These are phyloP conservation scores for Pilobolus umbonatus DNA, from an alignment of 192 early-diverging fungal species.

Conservation along the genomic window DNA sequence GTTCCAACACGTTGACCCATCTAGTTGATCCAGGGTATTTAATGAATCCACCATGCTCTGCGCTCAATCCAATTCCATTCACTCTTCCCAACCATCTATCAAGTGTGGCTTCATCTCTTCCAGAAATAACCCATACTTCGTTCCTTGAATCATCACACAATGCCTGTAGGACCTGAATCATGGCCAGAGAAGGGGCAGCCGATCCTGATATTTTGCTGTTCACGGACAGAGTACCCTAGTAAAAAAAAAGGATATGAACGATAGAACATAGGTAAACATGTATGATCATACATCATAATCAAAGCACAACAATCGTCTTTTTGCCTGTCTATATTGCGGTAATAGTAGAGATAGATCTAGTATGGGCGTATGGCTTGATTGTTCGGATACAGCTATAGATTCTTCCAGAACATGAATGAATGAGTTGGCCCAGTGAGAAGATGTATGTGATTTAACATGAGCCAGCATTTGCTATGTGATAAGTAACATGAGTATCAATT, in stretches of 20 bases:
- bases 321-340: slow-evolving; percentile 49
- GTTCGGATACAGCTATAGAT: slow-evolving; percentile 38
- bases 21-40: slow-evolving; percentile 70
- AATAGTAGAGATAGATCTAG: slow-evolving; percentile 32
- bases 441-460: slow-evolving; percentile 82
- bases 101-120: slow-evolving; percentile 79
- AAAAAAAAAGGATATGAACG: not conserved
- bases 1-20: slow-evolving; percentile 69
- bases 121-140: slow-evolving; percentile 87
- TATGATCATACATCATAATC: slow-evolving; percentile 76
- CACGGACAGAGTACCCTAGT: slow-evolving; percentile 87
- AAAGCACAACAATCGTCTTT: slow-evolving; percentile 84
- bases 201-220: slow-evolving; percentile 79
- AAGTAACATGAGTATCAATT: not conserved
- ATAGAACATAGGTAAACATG: not conserved
- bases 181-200: slow-evolving; percentile 74
- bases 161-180: slow-evolving; percentile 67
- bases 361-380: slow-evolving; percentile 40
- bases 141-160: slow-evolving; percentile 78
- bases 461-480: slow-evolving; percentile 60
- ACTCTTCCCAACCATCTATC: slow-evolving; percentile 82
- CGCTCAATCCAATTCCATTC: slow-evolving; percentile 73
- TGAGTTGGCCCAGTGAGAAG: slow-evolving; percentile 81
- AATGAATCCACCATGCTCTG: slow-evolving; percentile 95
- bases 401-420: slow-evolving; percentile 73